Base-by-base conservation (phyloP, 106 monocot species). In the Agapanthus africanus region DNA sequence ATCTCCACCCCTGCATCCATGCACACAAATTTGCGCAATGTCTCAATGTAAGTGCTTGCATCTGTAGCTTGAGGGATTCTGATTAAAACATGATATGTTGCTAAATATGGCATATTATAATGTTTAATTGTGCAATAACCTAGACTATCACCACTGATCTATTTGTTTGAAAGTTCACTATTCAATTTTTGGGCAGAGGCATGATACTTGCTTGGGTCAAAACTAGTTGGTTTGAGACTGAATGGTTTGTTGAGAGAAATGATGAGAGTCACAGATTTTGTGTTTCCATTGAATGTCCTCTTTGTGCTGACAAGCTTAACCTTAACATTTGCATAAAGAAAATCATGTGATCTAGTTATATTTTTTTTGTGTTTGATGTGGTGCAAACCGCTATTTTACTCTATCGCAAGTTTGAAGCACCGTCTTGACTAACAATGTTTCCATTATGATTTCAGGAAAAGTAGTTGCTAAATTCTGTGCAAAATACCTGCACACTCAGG, bases 401-500 rank as follows among this genome's bases (percentile, higher is more conserved):
- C 8, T 7, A 32, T 61, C n/a, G 11, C 35, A 4, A 25, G 31
- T 35, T 14, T 67, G 34, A 25, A 54, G 37, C 39, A n/a, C n/a
- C n/a, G n/a, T n/a, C n/a, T n/a, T n/a, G n/a, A n/a, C n/a, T n/a
- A n/a, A n/a, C n/a, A n/a, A n/a, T n/a, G n/a, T n/a, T 32, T 80
- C 11, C 16, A 35, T 75, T 67, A 6, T 44, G 54, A 25, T 74
- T 74, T 71, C 82, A 94, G 94, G 94, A 63, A 87, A 85, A 79
- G 90, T 85, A 22, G 94, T 94, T 41, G 78, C 94, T 4, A 94
- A 94, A 73, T 94, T 94, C 52, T 94, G 94, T 79, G 94, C 90
- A 54, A 94, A 95, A 59, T 91, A 69, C 68, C 68, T 95, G 41
- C 95, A 91, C 70, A 71, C 57, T 32, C 80, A 95, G 67, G 83